These are phyloP conservation scores for Dryas alaskensis DNA, from an alignment of 306 rosid genomes.

Conservation along the genomic window DNA sequence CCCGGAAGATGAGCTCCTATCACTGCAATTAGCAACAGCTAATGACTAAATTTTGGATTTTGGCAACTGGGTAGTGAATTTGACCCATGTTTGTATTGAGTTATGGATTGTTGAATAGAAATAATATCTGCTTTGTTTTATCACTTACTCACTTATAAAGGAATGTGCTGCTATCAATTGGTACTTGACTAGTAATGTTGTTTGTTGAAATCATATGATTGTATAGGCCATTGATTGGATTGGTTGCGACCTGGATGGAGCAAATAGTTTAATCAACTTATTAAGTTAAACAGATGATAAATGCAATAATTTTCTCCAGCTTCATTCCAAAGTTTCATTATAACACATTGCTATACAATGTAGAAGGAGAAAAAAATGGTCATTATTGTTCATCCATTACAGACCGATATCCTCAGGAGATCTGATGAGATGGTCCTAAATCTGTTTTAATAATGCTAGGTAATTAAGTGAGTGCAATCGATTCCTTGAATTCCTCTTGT, in stretches of 20 bases:
- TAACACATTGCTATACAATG: background rate
- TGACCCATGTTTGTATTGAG: conserved; percentile 16
- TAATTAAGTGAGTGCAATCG: background rate
- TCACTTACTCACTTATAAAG: background rate
- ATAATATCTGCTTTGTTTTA: conserved; percentile 11
- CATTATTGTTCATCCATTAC: background rate
- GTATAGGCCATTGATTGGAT: background rate
- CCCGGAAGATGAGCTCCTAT: conserved; percentile 80
- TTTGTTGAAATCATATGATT: background rate
- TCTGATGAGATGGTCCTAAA: background rate
- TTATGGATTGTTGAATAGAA: conserved; percentile 14
- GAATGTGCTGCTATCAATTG: background rate
- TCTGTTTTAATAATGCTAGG: background rate
- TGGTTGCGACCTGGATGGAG: background rate
- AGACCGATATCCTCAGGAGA: too few species aligned
- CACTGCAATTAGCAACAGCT: conserved; percentile 88
- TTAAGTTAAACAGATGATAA: background rate
- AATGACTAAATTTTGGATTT: conserved; percentile 53
- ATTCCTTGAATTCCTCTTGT: background rate
- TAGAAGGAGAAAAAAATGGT: background rate
- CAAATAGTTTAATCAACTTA: background rate
- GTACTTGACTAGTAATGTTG: background rate
- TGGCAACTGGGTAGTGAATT: background rate
- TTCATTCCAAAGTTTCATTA: background rate
- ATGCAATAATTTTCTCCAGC: background rate